A percentile compares a stretch with the other conserved stretches of the same genome.
phyloP scores from a whole-genome alignment of 345 rosid genomes.

The Boechera divaricarpa region DNA sequence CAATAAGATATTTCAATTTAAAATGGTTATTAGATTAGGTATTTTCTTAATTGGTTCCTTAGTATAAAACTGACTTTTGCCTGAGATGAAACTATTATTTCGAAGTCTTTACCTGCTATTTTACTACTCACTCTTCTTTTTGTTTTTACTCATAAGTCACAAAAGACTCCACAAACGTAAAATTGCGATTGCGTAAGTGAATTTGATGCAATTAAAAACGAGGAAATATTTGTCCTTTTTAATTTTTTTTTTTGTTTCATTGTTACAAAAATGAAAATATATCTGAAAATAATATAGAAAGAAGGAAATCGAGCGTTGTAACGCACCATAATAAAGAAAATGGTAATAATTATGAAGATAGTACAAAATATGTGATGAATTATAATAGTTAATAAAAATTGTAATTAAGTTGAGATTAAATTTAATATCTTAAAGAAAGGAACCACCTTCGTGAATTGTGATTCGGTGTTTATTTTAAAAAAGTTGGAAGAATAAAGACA shows the following conservation, averaged over 20 bases:
- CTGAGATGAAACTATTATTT: neutral
- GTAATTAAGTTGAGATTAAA: slow-evolving; percentile 13
- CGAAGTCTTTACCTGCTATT: slow-evolving; percentile 21
- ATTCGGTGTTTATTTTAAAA: slow-evolving; percentile 40
- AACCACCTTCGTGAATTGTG: slow-evolving; percentile 45
- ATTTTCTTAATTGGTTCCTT: neutral
- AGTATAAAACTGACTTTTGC: slow-evolving; percentile 29
- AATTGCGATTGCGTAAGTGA: neutral
- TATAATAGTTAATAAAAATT: neutral
- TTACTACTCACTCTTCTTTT: slow-evolving; percentile 12
- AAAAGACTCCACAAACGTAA: neutral
- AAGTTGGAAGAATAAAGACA: slow-evolving; percentile 48
- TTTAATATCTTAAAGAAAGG: neutral
- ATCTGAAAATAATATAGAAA: neutral
- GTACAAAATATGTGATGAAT: slow-evolving; percentile 33
- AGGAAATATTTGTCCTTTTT: neutral
- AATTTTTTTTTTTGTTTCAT: neutral
- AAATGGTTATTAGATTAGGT: slow-evolving; percentile 12
- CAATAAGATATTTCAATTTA: slow-evolving; percentile 21
- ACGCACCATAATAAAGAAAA: slow-evolving; percentile 6
- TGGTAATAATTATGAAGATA: slow-evolving; percentile 25
- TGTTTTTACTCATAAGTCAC: slow-evolving; percentile 16
- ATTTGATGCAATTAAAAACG: neutral
- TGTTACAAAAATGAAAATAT: neutral
- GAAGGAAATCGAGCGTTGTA: slow-evolving; percentile 4